Conservation (phyloP, 345 rosid species). For the Balakata baccata region DNA sequence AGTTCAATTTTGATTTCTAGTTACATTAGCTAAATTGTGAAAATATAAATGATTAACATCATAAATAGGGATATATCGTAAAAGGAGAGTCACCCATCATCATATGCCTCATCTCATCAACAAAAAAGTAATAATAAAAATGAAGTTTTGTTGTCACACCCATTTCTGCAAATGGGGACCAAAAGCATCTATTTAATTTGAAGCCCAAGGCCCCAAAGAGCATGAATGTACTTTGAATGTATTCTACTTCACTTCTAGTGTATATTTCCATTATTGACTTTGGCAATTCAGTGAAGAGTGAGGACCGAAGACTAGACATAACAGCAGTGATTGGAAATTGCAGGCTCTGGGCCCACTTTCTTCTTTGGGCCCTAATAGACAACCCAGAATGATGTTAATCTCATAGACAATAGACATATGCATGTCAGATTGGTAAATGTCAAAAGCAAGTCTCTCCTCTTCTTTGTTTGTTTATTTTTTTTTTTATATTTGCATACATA, state of each 20-base stretch:
- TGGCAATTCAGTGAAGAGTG: too few species aligned
- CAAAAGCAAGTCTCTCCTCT: not conserved
- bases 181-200: not conserved
- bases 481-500: too few species aligned
- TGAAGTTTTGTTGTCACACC: not conserved
- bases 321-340: not conserved
- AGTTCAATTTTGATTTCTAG: not conserved
- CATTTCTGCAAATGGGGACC: not conserved
- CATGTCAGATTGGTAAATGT: not conserved
- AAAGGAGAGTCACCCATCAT: too few species aligned
- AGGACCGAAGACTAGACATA: too few species aligned
- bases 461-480: not conserved
- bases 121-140: too few species aligned
- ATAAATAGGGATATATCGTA: too few species aligned
- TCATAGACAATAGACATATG: not conserved
- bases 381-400: slow-evolving; percentile 7
- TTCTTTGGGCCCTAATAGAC: not conserved
- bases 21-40: not conserved
- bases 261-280: not conserved
- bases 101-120: too few species aligned
- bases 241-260: not conserved
- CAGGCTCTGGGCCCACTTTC: not conserved
- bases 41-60: not conserved
- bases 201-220: not conserved
- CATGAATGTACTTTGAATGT: not conserved